Evolutionary conservation across 2,329 filamentous ascomycete species (phyloP).

Genomic region (Chaetomium strumarium): DNA sequence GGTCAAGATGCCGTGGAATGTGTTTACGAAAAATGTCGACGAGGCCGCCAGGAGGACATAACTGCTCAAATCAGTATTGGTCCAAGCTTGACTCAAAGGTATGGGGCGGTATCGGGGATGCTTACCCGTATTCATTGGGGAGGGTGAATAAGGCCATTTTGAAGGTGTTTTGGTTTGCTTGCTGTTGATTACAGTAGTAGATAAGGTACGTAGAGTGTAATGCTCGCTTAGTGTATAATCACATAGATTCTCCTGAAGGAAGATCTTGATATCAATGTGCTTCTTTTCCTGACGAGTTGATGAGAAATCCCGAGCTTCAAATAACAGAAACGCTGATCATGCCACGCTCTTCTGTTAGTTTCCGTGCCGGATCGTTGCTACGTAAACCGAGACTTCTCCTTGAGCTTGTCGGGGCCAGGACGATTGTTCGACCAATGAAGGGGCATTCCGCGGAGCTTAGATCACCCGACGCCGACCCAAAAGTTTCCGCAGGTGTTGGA

Average conservation of each 20-base stretch:
- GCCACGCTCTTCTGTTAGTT: conserved; percentile 12
- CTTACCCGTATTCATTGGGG: conserved; percentile 48
- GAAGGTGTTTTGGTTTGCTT: conserved; percentile 1
- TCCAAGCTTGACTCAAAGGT: not conserved
- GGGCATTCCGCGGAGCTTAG: not conserved
- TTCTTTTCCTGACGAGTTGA: not conserved
- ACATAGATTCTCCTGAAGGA: not conserved
- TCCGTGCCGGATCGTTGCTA: not conserved
- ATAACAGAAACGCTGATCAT: conserved; percentile 1
- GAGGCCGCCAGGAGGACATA: conserved; percentile 55
- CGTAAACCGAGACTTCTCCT: conserved; percentile 5
- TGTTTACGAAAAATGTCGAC: conserved; percentile 53
- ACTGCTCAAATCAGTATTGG: conserved; percentile 35
- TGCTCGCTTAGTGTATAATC: not conserved
- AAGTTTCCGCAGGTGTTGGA: conserved; percentile 8
- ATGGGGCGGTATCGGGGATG: not conserved
- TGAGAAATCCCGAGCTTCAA: not conserved
- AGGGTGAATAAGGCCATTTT: conserved; percentile 42
- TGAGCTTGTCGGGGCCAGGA: too few relatives aligned
- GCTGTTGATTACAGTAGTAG: not conserved
- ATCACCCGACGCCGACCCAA: conserved; percentile 12
- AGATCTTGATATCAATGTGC: too few relatives aligned
- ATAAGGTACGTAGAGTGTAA: not conserved
- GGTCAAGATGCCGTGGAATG: conserved; percentile 45
- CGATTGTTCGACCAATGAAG: conserved; percentile 1